These are phyloP conservation scores for Volvox africanus DNA, from an alignment of 139 green algal species.

Conservation along the genomic window DNA sequence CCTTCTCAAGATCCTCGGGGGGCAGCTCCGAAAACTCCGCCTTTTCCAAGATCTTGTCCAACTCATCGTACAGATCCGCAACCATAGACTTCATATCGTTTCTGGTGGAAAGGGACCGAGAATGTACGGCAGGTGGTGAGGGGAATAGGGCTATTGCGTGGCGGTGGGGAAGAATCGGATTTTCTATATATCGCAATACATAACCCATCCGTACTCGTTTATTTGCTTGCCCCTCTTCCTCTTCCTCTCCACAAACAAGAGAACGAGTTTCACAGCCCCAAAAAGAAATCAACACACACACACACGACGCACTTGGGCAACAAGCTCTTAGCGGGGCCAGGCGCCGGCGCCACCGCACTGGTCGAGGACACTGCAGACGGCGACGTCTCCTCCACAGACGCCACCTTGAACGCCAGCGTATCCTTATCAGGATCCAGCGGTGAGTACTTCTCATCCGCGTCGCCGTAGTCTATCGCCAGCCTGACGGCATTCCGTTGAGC, in stretches of 20 bases:
- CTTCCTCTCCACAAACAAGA: too few species aligned
- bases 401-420: conserved; percentile 21
- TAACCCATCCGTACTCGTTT: too few species aligned
- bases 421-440: conserved; percentile 45
- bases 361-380: background rate
- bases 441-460: conserved; percentile 44
- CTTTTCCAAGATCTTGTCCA: conserved; percentile 28
- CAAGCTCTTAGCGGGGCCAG: background rate
- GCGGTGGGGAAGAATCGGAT: background rate
- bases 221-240: too few species aligned
- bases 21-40: conserved; percentile 31
- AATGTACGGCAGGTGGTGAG: background rate
- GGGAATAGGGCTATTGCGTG: background rate
- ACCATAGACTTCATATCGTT: background rate
- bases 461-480: conserved; percentile 36
- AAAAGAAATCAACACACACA: background rate
- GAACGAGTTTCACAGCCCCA: too few species aligned
- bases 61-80: background rate
- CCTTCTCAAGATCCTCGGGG: background rate
- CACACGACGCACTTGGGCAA: background rate
- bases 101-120: background rate
- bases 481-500: background rate
- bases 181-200: too few species aligned
- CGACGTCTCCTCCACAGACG: background rate
- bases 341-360: background rate